These are phyloP conservation scores for Seiridium unicorne DNA, from an alignment of 2,329 filamentous ascomycete genomes.

Conservation along the genomic window DNA sequence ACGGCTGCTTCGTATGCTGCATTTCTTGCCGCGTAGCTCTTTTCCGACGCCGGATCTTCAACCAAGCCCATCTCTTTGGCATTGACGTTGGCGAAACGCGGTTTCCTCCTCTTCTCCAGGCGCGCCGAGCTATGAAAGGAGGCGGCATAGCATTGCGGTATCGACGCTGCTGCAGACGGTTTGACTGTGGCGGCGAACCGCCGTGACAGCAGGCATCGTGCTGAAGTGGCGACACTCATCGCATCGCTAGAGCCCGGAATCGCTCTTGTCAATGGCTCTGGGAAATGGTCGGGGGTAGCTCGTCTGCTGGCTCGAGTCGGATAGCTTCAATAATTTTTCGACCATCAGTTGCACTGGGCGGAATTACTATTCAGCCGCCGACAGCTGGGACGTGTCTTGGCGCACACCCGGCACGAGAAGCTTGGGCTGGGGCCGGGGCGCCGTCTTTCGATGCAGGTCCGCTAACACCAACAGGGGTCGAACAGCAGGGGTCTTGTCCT, in stretches of 20 bases:
- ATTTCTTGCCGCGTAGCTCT: background rate
- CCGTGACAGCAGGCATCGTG: conserved; percentile 51
- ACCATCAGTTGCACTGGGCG: background rate
- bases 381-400: background rate
- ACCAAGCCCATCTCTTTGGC: conserved; percentile 51
- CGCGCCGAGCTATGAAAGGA: conserved; percentile 52
- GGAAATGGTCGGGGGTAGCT: conserved; percentile 5
- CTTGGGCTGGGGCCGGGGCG: too few species aligned
- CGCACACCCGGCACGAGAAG: too few species aligned
- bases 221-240: conserved; percentile 57
- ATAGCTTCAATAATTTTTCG: conserved; percentile 10
- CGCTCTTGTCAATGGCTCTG: conserved; percentile 16
- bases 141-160: conserved; percentile 31
- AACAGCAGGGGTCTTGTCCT: background rate
- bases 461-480: background rate
- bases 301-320: conserved; percentile 15
- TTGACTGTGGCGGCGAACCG: conserved; percentile 37
- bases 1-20: conserved; percentile 32
- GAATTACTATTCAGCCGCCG: conserved; percentile 7
- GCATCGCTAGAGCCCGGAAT: conserved; percentile 26
- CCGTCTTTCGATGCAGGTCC: background rate
- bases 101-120: conserved; percentile 42
- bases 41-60: background rate
- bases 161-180: conserved; percentile 14
- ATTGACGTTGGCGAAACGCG: conserved; percentile 52